Conservation (phyloP, 2,329 filamentous ascomycete species). For the Colletotrichum sp. region DNA sequence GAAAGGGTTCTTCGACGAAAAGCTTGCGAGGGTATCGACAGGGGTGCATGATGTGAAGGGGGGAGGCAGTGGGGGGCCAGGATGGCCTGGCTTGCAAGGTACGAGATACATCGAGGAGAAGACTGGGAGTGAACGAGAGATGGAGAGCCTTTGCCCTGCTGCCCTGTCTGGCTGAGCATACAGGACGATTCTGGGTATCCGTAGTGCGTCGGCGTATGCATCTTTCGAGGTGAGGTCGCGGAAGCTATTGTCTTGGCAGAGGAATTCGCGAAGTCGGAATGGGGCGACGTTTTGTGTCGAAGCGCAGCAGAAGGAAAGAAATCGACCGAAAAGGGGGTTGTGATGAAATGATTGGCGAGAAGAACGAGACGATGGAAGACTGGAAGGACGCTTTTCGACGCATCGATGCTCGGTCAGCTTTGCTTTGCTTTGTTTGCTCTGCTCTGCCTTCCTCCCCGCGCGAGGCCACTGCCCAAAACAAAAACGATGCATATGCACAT, state of each 20-base stretch:
- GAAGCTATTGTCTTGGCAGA: conserved; percentile 17
- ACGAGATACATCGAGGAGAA: neutral
- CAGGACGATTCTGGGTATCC: neutral
- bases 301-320: neutral
- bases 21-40: neutral
- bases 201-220: neutral
- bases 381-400: neutral
- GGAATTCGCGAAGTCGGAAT: neutral
- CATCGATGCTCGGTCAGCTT: neutral
- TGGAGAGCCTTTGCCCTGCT: neutral
- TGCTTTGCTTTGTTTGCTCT: neutral
- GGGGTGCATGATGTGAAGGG: neutral
- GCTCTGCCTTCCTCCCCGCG: neutral
- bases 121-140: neutral
- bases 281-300: conserved; percentile 13
- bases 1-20: conserved; percentile 6
- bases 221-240: neutral
- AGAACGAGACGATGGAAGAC: neutral
- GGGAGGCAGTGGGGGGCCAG: neutral
- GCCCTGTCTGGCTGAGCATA: neutral
- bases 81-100: conserved; percentile 3
- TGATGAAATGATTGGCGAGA: conserved; percentile 2
- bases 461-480: neutral
- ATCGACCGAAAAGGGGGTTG: neutral
- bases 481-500: conserved; percentile 7